Base-by-base conservation (phyloP, 176 grass and related monocot genomes). In the Triticum urartu region DNA sequence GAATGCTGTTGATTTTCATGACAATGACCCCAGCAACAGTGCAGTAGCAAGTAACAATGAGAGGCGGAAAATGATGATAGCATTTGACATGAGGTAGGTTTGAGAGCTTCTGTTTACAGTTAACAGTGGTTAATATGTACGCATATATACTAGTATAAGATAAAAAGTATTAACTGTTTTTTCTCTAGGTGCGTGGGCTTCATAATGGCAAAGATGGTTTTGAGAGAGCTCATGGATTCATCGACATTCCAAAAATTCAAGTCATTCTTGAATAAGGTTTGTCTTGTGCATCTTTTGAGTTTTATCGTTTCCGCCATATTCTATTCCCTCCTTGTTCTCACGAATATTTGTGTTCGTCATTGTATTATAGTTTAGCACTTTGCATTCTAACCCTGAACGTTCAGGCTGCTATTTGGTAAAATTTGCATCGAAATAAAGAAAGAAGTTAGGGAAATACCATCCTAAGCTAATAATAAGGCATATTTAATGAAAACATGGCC, bases 61-160 rank as follows among this genome's bases (percentile, higher is more conserved):
- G 59, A 92, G 96, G 72, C 79, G 86, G 40, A 98, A 92, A 89
- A 70, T 91, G 91, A 98, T 98, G 96, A 95, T 98, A 80, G 93
- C 93, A 63, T 98, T 95, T 95, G 96, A 98, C 75, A 92, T 98
- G 86, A 98, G 96, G 93, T 95, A 88, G 89, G 70, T 59, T 88
- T 66, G 69, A 25, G 85, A 65, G 18, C 24, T 75, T 84, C 2
- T 72, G 64, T 64, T 78, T 28, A 17, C 14, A 88, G 52, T 78
- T 25, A 50, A 22, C 20, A 61, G n/a, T 66, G 63, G 45, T 25
- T 60, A 73, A n/a, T 9, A 75, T 85, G 9, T 47, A 73, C 56
- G 21, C 34, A 45, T 74, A 65, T 71, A 70, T 69, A 38, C 28
- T 71, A 47, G 43, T 47, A 24, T 67, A 67, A 63, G 8, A 62